A percentile compares a stretch with the other conserved stretches of the same genome.
Conservation (phyloP, 352 stramenopile species). For the Phytophthora hibernalis region DNA sequence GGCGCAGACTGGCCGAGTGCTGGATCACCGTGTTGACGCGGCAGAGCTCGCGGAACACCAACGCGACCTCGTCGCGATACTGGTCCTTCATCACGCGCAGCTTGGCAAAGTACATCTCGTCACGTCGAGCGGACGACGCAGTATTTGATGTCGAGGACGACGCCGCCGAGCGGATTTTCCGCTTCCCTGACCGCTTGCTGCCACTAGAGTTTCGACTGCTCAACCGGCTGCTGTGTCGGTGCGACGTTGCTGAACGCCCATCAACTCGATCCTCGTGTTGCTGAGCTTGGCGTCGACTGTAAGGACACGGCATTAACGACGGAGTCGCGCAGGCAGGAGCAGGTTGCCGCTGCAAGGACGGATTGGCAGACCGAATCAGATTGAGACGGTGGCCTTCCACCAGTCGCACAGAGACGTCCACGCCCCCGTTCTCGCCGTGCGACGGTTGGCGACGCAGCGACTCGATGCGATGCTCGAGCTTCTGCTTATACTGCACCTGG, state of each 20-base stretch:
- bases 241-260: slow-evolving; percentile 1
- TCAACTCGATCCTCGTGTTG: slow-evolving; percentile 10
- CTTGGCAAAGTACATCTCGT: slow-evolving; percentile 75
- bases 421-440: slow-evolving; percentile 36
- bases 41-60: slow-evolving; percentile 84
- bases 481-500: slow-evolving; percentile 75
- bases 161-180: slow-evolving; percentile 27
- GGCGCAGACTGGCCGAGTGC: slow-evolving; percentile 73
- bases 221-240: slow-evolving; percentile 17
- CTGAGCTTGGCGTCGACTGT: slow-evolving; percentile 14
- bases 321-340: slow-evolving; percentile 4
- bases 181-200: slow-evolving; percentile 38
- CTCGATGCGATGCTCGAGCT: slow-evolving; percentile 70
- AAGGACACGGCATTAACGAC: slow-evolving; percentile 23
- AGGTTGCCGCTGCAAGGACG: slow-evolving; percentile 17
- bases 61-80: slow-evolving; percentile 82
- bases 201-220: slow-evolving; percentile 19
- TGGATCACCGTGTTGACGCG: slow-evolving; percentile 85
- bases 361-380: slow-evolving; percentile 24
- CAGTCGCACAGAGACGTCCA: slow-evolving; percentile 30
- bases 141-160: slow-evolving; percentile 9
- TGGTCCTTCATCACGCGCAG: slow-evolving; percentile 72
- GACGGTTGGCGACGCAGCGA: slow-evolving; percentile 65
- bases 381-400: slow-evolving; percentile 38
- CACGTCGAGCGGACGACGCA: slow-evolving; percentile 27